Conservation (phyloP, 257 asterid species). For the Solanum rostratum region DNA sequence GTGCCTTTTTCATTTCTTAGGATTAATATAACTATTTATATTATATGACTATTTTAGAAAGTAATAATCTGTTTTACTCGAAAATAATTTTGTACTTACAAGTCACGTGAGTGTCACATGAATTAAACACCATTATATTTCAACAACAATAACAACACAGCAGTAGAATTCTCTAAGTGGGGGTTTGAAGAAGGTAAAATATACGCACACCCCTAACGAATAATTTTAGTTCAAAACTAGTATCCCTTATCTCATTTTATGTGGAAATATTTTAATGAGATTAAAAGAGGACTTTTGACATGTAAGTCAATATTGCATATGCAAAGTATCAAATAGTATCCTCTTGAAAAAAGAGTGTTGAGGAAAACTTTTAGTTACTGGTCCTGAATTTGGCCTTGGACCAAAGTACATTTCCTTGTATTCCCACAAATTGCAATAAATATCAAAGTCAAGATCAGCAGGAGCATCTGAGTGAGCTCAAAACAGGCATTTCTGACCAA, state of each 20-base stretch:
- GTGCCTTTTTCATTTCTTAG: too few relatives aligned
- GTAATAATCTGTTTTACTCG: too few relatives aligned
- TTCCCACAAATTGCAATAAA: neutral
- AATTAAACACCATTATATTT: too few relatives aligned
- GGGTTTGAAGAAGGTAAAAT: too few relatives aligned
- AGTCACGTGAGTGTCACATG: too few relatives aligned
- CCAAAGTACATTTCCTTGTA: neutral
- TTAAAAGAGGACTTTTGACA: neutral
- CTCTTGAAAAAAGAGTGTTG: neutral
- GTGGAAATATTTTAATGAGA: neutral
- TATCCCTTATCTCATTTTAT: neutral
- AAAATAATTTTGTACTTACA: too few relatives aligned
- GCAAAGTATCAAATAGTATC: neutral
- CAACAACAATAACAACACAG: too few relatives aligned
- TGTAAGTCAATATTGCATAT: neutral
- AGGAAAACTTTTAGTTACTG: neutral
- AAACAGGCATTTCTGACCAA: neutral
- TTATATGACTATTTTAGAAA: too few relatives aligned
- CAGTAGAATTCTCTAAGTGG: too few relatives aligned
- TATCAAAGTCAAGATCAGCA: neutral
- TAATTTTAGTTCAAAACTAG: too few relatives aligned
- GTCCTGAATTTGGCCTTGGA: neutral
- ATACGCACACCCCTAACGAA: too few relatives aligned
- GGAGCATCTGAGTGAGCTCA: neutral
- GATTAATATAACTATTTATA: too few relatives aligned